Base-by-base conservation (phyloP, 106 monocot genomes). In the Platanthera zijinensis region DNA sequence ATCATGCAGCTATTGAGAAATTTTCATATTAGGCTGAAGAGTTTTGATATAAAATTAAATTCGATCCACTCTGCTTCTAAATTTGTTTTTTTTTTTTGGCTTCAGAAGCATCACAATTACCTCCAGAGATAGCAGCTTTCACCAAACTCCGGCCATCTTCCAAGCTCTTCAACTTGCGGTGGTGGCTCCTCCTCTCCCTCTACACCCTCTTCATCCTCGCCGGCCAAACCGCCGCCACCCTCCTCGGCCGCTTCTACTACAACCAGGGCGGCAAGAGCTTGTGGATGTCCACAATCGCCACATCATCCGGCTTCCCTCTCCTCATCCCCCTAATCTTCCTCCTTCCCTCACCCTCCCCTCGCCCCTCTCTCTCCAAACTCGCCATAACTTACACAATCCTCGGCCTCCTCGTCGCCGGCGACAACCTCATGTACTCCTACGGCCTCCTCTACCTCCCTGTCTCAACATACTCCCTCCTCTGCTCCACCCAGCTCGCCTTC, bases 211-310 rank as follows among this genome's bases (percentile, higher is more conserved):
- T 81, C 81, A 69, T 87, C 68, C 77, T 87, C 52, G 68, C 57
- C 4, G 86, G 86, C 48, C 84, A 87, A 45, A 70, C 81, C 6
- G 63, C 81, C 8, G 80, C 75, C 28, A 75, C 62, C 3, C 80
- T 87, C 11, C 86, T 87, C 13, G 84, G 86, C 7, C 68, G 84
- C 28, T 81, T 87, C 74, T 87, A 87, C 81, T 87, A 84, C 77
- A 57, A 80, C 74, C 69, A 81, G 70, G 86, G 86, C 10, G 86
- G 86, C 69, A 75, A 78, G 32, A 84, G 84, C 80, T 72, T 78
- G 45, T 87, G 86, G 83, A 61, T 87, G 69, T 11, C 79, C 69
- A 78, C 86, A 22, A n/a, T 87, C 19, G 72, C 77, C 48, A 75
- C 67, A 47, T 73, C 86, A 11, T 74, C 79, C 6, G 86, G 59